A percentile compares a stretch with the other conserved stretches of the same genome.
Conservation (phyloP, 148 eudicot genomes). For the Heliamphora exappendiculata region DNA sequence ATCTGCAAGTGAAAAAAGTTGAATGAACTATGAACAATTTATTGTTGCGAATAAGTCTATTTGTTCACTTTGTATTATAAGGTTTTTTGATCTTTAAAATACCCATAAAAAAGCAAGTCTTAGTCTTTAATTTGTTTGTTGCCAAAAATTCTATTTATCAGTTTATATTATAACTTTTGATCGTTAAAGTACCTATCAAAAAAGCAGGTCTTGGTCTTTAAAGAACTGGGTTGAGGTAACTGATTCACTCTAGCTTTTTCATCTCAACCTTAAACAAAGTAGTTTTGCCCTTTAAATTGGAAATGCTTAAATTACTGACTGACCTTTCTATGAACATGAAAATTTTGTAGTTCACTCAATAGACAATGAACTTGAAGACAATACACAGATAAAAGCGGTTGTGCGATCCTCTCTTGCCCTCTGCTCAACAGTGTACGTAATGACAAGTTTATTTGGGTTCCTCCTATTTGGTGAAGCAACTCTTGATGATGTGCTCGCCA, state of each 20-base stretch:
- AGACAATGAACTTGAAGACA: conserved; percentile 73
- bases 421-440: conserved; percentile 65
- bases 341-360: conserved; percentile 66
- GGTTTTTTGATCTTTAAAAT: too few species aligned
- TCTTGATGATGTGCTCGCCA: conserved; percentile 79
- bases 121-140: too few species aligned
- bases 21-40: too few species aligned
- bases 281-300: neutral
- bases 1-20: neutral
- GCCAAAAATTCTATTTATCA: too few species aligned
- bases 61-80: too few species aligned
- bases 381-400: conserved; percentile 49
- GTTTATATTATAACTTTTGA: too few species aligned
- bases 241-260: neutral
- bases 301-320: neutral
- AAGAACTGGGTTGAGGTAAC: neutral
- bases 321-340: conserved; percentile 4
- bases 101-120: too few species aligned
- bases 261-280: neutral
- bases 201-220: neutral
- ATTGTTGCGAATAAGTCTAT: too few species aligned
- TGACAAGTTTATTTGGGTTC: conserved; percentile 83
- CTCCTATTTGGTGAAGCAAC: conserved; percentile 78
- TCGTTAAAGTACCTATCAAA: too few species aligned
- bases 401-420: conserved; percentile 65